Base-by-base conservation (phyloP, 768 basidiomycete species). In the Suillus spraguei region DNA sequence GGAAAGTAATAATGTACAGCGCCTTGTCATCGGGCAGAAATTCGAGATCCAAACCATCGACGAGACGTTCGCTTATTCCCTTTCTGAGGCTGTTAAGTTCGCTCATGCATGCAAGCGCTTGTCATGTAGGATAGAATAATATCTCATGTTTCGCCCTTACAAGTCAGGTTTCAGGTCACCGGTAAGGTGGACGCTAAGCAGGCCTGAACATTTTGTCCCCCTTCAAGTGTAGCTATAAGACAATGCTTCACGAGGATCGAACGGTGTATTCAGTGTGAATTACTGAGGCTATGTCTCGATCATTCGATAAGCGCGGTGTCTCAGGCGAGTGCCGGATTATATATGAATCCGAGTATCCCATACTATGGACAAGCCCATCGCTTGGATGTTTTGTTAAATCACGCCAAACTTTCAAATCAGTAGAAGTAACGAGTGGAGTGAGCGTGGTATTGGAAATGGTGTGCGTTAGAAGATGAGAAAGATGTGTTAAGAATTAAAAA, bases 401-500 rank as follows among this genome's bases (percentile, higher is more conserved):
- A 9, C 4, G 35, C 54, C n/a, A 55, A 22, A 35, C 5, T 56
- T 38, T 24, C 38, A 17, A 24, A 17, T 28, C 22, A 56, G 55
- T 39, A 24, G 24, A 38, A 24, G 5, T 5, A 56, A 32, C 17
- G 56, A 58, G 38, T 41, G 28, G 39, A 58, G 56, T 32, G 39
- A 58, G 39, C 17, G 39, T 58, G 56, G 56, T 58, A 58, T 58
- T 41, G 38, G 38, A 58, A 58, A 58, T 28, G 17, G 17, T 39
- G 39, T 58, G 56, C 56, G 39, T 58, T 20, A 28, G 4, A 58
- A 58, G 39, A 41, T 58, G 28, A 28, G 17, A 17, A 56, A 38
- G 36, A 32, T 58, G 56, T 58, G 56, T 58, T 7, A 58, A 58
- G 39, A 17, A 58, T 58, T 58, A 58, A 58, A 58, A 41, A 41